Percentiles rank a stretch among this genome's conserved stretches.
phyloP scores from a whole-genome alignment of 2,329 filamentous ascomycete species.

The Ascochyta pisi region DNA sequence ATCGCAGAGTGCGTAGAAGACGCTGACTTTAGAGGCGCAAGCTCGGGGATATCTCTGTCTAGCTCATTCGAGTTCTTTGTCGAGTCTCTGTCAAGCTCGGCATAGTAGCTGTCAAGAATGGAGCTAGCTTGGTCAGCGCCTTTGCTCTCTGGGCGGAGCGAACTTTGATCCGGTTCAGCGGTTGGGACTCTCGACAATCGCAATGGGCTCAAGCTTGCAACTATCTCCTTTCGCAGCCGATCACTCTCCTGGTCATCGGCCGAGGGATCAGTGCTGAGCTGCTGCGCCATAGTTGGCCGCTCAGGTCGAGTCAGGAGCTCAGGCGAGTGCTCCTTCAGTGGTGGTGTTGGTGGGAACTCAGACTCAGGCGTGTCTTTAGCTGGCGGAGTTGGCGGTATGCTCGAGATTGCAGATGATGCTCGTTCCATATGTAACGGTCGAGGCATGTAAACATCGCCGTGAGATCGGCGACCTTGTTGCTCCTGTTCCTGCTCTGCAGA shows the following conservation, averaged over 20 bases:
- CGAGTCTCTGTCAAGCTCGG: conserved; percentile 54
- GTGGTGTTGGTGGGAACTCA: conserved; percentile 40
- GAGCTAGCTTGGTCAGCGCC: conserved; percentile 62
- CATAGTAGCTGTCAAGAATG: conserved; percentile 70
- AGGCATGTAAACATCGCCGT: conserved; percentile 47
- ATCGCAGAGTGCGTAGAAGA: conserved; percentile 22
- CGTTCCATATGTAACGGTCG: conserved; percentile 50
- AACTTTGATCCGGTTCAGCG: conserved; percentile 27
- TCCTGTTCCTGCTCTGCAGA: conserved; percentile 21
- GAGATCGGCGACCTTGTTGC: conserved; percentile 5
- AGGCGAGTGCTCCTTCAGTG: conserved; percentile 50
- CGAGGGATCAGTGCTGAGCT: conserved; percentile 58
- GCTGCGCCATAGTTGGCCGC: conserved; percentile 37
- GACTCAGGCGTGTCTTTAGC: conserved; percentile 51
- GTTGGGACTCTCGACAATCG: conserved; percentile 25
- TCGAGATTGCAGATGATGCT: conserved; percentile 45
- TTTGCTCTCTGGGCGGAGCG: conserved; percentile 35
- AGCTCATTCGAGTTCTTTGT: conserved; percentile 41
- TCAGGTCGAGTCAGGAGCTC: conserved; percentile 23
- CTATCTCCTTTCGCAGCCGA: conserved; percentile 74
- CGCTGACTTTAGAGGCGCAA: conserved; percentile 13
- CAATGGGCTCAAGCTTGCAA: conserved; percentile 65
- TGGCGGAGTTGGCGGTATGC: conserved; percentile 55
- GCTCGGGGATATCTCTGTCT: conserved; percentile 9
- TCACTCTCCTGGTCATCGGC: conserved; percentile 73